Evolutionary conservation across 2,329 filamentous ascomycete genomes (phyloP).

Genomic region (Aspergillus transmontanensis): DNA sequence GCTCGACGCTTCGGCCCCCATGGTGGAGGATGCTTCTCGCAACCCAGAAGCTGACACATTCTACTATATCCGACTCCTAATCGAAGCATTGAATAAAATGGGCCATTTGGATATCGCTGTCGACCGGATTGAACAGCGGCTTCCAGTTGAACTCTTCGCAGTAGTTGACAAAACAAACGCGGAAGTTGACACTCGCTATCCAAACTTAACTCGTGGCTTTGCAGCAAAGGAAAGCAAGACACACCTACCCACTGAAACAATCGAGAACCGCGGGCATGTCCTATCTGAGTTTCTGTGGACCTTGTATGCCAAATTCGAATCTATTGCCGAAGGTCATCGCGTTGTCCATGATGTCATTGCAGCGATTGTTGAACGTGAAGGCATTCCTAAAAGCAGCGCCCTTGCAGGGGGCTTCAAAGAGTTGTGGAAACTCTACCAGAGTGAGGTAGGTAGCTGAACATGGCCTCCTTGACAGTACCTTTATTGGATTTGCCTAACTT

Average conservation of each 20-base stretch:
- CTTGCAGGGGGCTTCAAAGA: slow-evolving; percentile 91
- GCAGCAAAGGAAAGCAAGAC: slow-evolving; percentile 50
- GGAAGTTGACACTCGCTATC: slow-evolving; percentile 90
- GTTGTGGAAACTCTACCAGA: slow-evolving; percentile 96
- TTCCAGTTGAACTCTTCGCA: slow-evolving; percentile 90
- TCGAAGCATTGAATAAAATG: slow-evolving; percentile 89
- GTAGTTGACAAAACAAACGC: slow-evolving; percentile 94
- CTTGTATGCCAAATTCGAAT: slow-evolving; percentile 93
- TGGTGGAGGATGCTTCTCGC: slow-evolving; percentile 84
- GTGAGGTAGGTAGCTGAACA: slow-evolving; percentile 60
- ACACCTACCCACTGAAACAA: slow-evolving; percentile 69
- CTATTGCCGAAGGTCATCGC: slow-evolving; percentile 92
- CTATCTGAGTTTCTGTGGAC: slow-evolving; percentile 91
- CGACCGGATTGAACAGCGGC: slow-evolving; percentile 85
- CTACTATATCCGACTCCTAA: slow-evolving; percentile 82
- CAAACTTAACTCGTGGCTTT: slow-evolving; percentile 67
- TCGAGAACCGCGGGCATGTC: slow-evolving; percentile 77
- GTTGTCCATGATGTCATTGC: slow-evolving; percentile 91
- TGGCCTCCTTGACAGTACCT: background rate
- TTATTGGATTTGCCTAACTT: slow-evolving; percentile 14
- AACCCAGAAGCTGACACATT: slow-evolving; percentile 97
- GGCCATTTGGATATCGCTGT: slow-evolving; percentile 82
- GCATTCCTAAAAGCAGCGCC: slow-evolving; percentile 61
- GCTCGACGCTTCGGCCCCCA: slow-evolving; percentile 56
- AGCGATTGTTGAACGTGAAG: slow-evolving; percentile 81